phyloP scores from a whole-genome alignment of 768 basidiomycete genomes.

The Kwoniella newhampshirensis region DNA sequence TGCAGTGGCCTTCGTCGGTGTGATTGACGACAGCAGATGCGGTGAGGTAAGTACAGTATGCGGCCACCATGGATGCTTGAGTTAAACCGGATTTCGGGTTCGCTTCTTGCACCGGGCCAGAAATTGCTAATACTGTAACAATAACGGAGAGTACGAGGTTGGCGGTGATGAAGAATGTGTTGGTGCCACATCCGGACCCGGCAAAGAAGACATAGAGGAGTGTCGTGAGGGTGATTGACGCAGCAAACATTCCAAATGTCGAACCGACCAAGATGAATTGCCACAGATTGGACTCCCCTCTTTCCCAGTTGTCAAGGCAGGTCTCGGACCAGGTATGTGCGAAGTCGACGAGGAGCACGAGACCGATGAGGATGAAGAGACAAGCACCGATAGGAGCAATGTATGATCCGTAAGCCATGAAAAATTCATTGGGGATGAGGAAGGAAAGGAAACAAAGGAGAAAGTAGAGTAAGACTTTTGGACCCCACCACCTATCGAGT shows the following conservation, averaged over 20 bases:
- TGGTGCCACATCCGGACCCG: constrained; percentile 78
- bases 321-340: constrained; percentile 98
- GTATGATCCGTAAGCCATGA: constrained; percentile 98
- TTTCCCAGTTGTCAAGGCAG: constrained; percentile 94
- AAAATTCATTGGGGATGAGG: constrained; percentile 95
- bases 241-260: constrained; percentile 82
- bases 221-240: constrained; percentile 78
- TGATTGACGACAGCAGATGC: constrained; percentile 93
- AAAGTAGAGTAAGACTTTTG: constrained; percentile 87
- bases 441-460: constrained; percentile 77
- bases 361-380: constrained; percentile 91
- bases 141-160: constrained; percentile 79
- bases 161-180: constrained; percentile 95
- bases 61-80: constrained; percentile 94
- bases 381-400: constrained; percentile 83
- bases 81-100: constrained; percentile 94
- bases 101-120: constrained; percentile 81
- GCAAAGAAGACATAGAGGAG: constrained; percentile 91
- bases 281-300: constrained; percentile 82
- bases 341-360: constrained; percentile 96
- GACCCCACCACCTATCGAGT: constrained; percentile 88
- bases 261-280: constrained; percentile 93
- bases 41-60: constrained; percentile 93
- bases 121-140: constrained; percentile 76
- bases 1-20: constrained; percentile 70